Conservation (phyloP, 2,329 filamentous ascomycete genomes). For the Chaetomium sp. region DNA sequence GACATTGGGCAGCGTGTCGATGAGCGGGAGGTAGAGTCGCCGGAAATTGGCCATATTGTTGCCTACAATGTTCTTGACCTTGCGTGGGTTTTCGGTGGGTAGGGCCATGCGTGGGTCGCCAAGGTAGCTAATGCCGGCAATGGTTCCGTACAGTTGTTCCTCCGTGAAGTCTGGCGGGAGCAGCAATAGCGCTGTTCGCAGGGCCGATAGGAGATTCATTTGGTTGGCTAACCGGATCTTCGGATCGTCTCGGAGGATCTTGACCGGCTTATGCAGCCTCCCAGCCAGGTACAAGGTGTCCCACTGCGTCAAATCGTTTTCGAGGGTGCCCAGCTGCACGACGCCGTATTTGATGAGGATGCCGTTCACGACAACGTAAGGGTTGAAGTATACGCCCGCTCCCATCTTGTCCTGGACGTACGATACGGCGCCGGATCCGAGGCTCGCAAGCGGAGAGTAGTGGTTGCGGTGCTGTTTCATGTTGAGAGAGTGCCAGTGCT, state of each 20-base stretch:
- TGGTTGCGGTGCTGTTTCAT: slow-evolving; percentile 85
- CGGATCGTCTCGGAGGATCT: slow-evolving; percentile 93
- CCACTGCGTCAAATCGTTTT: slow-evolving; percentile 85
- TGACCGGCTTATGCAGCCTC: slow-evolving; percentile 93
- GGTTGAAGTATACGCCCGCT: slow-evolving; percentile 96
- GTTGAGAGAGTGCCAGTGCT: slow-evolving; percentile 97
- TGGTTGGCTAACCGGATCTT: slow-evolving; percentile 92
- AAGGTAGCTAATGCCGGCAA: slow-evolving; percentile 89
- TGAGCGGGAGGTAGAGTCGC: slow-evolving; percentile 83
- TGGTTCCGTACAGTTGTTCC: slow-evolving; percentile 83
- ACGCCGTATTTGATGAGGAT: slow-evolving; percentile 98
- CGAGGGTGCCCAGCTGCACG: slow-evolving; percentile 88
- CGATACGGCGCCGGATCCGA: slow-evolving; percentile 84
- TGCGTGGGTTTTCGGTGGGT: slow-evolving; percentile 85
- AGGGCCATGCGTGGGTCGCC: slow-evolving; percentile 95
- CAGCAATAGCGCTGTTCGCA: slow-evolving; percentile 85
- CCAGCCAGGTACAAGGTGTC: slow-evolving; percentile 95
- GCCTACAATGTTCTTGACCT: slow-evolving; percentile 90
- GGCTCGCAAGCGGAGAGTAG: slow-evolving; percentile 80
- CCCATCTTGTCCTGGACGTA: slow-evolving; percentile 85
- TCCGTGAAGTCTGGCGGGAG: slow-evolving; percentile 85
- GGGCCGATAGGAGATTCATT: slow-evolving; percentile 87
- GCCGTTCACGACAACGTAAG: slow-evolving; percentile 90
- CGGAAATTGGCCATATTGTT: slow-evolving; percentile 92
- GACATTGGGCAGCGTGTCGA: slow-evolving; percentile 88